Evolutionary conservation across 2,329 filamentous ascomycete species (phyloP).

Genomic region (Colletotrichum sp.): DNA sequence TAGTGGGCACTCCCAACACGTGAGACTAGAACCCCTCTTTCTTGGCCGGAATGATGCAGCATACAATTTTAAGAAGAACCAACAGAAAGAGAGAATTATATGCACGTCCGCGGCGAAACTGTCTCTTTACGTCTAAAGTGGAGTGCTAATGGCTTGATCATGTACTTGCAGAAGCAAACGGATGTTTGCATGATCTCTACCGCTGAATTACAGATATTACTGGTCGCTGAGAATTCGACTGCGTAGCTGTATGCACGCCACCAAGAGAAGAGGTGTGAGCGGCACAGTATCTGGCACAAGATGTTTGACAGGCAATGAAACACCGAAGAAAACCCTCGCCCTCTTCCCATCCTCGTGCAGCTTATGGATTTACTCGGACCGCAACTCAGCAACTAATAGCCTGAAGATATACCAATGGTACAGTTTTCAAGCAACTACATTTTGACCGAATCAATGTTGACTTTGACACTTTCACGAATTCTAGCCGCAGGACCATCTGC

Average conservation of each 20-base stretch:
- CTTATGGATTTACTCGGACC: no score
- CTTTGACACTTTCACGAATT: neutral
- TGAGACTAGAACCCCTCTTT: neutral
- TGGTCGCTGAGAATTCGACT: neutral
- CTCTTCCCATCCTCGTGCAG: no score
- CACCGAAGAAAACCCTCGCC: neutral
- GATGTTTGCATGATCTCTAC: neutral
- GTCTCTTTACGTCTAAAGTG: neutral
- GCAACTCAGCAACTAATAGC: neutral
- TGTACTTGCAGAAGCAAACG: neutral
- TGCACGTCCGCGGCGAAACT: neutral
- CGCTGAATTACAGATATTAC: neutral
- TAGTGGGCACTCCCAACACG: neutral
- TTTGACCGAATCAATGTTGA: neutral
- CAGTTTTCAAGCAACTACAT: neutral
- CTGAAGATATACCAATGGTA: accelerated
- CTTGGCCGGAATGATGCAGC: neutral
- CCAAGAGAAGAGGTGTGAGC: neutral
- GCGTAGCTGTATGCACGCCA: neutral
- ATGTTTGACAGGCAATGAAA: neutral
- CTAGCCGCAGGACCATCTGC: neutral
- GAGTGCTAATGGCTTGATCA: neutral
- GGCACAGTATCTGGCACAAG: neutral
- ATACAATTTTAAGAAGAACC: neutral
- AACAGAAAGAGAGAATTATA: neutral